These are phyloP conservation scores for Lentinus tigrinus DNA, from an alignment of 768 basidiomycete genomes.

Conservation along the genomic window DNA sequence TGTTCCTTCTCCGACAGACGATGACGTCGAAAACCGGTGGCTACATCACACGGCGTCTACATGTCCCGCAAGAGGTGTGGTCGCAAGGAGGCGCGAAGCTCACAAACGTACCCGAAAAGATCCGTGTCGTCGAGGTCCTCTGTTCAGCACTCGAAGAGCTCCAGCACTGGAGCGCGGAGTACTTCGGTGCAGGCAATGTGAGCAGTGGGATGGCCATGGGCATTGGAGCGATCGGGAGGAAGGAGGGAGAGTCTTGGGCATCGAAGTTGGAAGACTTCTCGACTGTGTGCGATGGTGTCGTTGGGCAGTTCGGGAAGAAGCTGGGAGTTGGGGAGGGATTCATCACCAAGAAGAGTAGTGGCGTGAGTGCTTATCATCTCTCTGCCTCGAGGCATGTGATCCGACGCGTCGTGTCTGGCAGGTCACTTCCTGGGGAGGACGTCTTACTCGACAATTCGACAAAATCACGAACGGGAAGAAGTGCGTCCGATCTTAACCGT, in stretches of 20 bases:
- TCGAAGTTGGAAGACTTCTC: conserved; percentile 80
- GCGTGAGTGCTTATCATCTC: conserved; percentile 36
- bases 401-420: conserved; percentile 18
- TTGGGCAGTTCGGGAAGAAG: conserved; percentile 82
- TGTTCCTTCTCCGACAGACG: conserved; percentile 74
- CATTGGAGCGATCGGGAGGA: conserved; percentile 72
- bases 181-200: conserved; percentile 77
- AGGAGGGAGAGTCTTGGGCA: conserved; percentile 79
- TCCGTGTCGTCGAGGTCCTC: conserved; percentile 79
- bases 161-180: conserved; percentile 65
- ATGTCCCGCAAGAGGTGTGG: conserved; percentile 90
- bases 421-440: conserved; percentile 69
- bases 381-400: background rate
- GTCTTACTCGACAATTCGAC: conserved; percentile 72
- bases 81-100: conserved; percentile 88
- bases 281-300: conserved; percentile 73
- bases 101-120: conserved; percentile 77
- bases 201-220: conserved; percentile 72
- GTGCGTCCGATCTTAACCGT: conserved; percentile 42
- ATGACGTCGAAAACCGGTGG: conserved; percentile 83
- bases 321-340: conserved; percentile 87
- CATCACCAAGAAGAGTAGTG: conserved; percentile 72
- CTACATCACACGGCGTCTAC: conserved; percentile 81
- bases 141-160: conserved; percentile 79
- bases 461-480: conserved; percentile 89